Conservation (phyloP, 805 yeast species). For the Candida corydali region DNA sequence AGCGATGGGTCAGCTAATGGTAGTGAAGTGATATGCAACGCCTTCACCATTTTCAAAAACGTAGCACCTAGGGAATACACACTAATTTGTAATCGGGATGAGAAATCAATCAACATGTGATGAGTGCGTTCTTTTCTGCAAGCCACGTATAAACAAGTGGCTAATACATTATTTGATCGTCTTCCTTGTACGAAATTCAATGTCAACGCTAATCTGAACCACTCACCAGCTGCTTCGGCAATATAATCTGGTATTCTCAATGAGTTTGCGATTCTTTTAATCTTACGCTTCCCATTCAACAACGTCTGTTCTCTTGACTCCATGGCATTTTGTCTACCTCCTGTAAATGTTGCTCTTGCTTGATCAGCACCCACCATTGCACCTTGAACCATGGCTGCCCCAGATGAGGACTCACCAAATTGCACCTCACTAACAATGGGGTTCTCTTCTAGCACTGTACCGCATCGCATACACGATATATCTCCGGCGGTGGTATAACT, state of each 20-base stretch:
- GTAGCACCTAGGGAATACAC: constrained; percentile 97
- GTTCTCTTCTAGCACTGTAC: constrained; percentile 83
- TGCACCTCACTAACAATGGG: constrained; percentile 95
- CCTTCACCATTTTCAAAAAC: constrained; percentile 86
- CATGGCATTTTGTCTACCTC: constrained; percentile 67
- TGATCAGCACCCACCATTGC: constrained; percentile 89
- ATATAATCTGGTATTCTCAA: constrained; percentile 79
- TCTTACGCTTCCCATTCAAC: constrained; percentile 74
- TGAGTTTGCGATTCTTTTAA: constrained; percentile 75
- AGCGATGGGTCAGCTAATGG: constrained; percentile 94
- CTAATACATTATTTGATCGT: constrained; percentile 89
- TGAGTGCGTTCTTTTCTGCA: constrained; percentile 89
- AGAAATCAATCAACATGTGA: constrained; percentile 94
- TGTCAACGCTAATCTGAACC: constrained; percentile 84
- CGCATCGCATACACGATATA: constrained; percentile 77
- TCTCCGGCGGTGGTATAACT: constrained; percentile 53
- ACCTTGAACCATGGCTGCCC: constrained; percentile 96
- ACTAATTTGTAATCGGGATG: constrained; percentile 82
- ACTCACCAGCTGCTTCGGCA: constrained; percentile 79
- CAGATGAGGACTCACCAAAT: constrained; percentile 86
- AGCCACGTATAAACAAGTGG: constrained; percentile 91
- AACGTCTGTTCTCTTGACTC: constrained; percentile 90
- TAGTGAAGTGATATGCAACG: constrained; percentile 66
- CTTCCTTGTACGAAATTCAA: constrained; percentile 96
- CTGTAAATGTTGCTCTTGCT: constrained; percentile 58